Evolutionary conservation across 495 filamentous ascomycete genomes (phyloP).

Genomic region (Paragyromitra xinjiangensis): DNA sequence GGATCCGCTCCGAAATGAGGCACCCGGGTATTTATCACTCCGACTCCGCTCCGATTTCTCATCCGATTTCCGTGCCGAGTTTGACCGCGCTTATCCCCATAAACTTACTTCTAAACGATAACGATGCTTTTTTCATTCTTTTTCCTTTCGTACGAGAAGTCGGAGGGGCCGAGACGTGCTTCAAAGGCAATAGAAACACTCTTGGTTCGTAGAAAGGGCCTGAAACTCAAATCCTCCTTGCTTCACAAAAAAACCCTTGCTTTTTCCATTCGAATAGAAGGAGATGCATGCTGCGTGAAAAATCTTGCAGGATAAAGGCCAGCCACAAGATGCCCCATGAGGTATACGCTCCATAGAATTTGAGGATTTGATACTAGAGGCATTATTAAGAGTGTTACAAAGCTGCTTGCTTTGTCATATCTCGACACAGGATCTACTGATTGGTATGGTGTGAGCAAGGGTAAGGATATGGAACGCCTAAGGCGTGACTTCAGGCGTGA

Average conservation of each 20-base stretch:
- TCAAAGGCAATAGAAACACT: conserved; percentile 3
- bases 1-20: conserved; percentile 32
- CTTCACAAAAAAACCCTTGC: not conserved
- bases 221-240: conserved; percentile 4
- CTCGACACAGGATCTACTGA: not conserved
- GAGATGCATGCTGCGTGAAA: not conserved
- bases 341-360: not conserved
- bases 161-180: not conserved
- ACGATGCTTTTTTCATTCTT: conserved; percentile 5
- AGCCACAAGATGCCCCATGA: not conserved
- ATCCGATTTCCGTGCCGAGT: conserved; percentile 42
- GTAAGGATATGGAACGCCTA: not conserved
- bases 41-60: conserved; percentile 51
- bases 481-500: not conserved
- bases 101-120: not conserved
- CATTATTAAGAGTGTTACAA: conserved; percentile 12
- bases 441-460: not conserved
- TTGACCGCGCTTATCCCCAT: conserved; percentile 7
- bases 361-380: not conserved
- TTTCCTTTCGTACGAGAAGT: not conserved
- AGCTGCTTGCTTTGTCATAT: not conserved
- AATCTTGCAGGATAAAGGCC: not conserved
- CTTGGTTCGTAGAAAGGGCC: not conserved
- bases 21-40: conserved; percentile 45
- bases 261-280: not conserved